phyloP scores from a whole-genome alignment of 116 monocot genomes.

The Iris pallida region DNA sequence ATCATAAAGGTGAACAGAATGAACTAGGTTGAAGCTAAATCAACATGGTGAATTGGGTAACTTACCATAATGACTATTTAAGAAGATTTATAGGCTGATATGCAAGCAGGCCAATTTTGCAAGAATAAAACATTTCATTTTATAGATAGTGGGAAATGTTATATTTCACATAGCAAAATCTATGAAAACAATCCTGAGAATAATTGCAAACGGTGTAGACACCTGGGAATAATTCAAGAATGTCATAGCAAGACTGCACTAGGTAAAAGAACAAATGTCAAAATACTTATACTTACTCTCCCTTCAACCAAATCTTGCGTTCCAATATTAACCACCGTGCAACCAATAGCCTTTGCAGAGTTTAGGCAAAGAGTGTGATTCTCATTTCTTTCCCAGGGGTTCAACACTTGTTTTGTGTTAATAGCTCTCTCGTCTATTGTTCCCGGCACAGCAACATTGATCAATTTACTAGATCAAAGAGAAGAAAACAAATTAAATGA shows the following conservation, averaged over 20 bases:
- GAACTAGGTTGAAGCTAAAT: neutral
- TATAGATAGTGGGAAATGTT: no score
- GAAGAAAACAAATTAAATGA: no score
- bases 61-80: no score
- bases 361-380: conserved; percentile 96
- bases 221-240: neutral
- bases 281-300: conserved; percentile 46
- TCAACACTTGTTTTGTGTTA: conserved; percentile 83
- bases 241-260: neutral
- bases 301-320: conserved; percentile 92
- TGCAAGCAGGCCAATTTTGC: no score
- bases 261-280: neutral
- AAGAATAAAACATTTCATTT: no score
- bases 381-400: conserved; percentile 99
- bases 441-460: conserved; percentile 94
- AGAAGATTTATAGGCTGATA: neutral
- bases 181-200: neutral
- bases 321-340: conserved; percentile 98
- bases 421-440: conserved; percentile 99
- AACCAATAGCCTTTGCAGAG: conserved; percentile 99
- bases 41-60: no score
- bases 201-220: neutral
- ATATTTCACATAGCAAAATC: neutral
- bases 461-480: conserved; percentile 70
- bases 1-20: neutral